Evolutionary conservation across 345 rosid species (phyloP).

Genomic region (Arabis hirsuta): DNA sequence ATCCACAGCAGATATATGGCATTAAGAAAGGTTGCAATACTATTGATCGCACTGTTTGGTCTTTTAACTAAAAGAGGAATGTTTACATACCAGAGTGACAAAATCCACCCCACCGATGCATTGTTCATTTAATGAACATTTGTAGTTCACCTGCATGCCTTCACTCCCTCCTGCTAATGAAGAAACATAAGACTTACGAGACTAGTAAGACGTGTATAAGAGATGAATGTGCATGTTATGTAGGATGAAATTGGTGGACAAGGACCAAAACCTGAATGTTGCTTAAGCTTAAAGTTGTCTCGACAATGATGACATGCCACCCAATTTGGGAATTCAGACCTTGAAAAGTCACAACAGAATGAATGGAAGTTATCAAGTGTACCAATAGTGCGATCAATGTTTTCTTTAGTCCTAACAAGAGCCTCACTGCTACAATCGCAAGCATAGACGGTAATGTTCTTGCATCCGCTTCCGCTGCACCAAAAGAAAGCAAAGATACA

Average conservation of each 20-base stretch:
- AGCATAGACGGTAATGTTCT: constrained; percentile 66
- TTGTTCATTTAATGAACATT: constrained; percentile 44
- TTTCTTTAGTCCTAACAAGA: constrained; percentile 68
- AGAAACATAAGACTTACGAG: background rate
- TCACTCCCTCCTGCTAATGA: constrained; percentile 24
- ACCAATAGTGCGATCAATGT: constrained; percentile 40
- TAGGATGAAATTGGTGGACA: background rate
- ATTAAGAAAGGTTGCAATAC: background rate
- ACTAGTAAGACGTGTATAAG: background rate
- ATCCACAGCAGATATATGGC: background rate
- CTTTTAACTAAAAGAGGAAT: background rate
- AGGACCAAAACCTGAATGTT: constrained; percentile 40
- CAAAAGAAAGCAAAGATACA: constrained; percentile 4
- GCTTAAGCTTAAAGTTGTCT: constrained; percentile 27
- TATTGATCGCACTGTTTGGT: background rate
- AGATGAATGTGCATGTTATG: constrained; percentile 11
- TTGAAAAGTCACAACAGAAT: constrained; percentile 71
- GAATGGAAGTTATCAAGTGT: constrained; percentile 51
- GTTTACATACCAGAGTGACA: constrained; percentile 69
- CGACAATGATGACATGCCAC: constrained; percentile 57
- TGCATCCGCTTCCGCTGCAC: constrained; percentile 67
- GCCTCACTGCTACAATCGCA: constrained; percentile 84
- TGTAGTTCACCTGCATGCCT: background rate
- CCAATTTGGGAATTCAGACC: constrained; percentile 66
- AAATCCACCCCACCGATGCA: constrained; percentile 82